These are phyloP conservation scores for Saccharomyces hybrid DNA, from an alignment of 1,139 yeast genomes.

Conservation along the genomic window DNA sequence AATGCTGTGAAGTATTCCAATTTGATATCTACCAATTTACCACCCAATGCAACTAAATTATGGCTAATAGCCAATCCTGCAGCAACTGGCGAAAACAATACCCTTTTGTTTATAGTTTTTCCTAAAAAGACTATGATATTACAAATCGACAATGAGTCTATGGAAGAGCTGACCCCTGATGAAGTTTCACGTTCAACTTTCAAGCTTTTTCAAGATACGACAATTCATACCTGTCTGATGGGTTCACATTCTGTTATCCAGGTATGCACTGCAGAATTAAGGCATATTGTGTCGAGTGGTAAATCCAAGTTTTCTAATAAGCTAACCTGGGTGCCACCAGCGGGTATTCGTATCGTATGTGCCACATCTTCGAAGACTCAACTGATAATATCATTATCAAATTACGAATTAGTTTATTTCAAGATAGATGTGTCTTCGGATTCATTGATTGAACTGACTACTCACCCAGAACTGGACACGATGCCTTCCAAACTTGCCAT, in stretches of 20 bases:
- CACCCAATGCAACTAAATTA: conserved; percentile 20
- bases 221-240: conserved; percentile 65
- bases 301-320: conserved; percentile 15
- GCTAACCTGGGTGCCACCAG: conserved; percentile 80
- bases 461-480: conserved; percentile 48
- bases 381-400: conserved; percentile 62
- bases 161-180: conserved; percentile 57
- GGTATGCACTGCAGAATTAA: conserved; percentile 64
- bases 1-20: conserved; percentile 21
- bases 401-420: conserved; percentile 72
- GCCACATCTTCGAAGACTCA: conserved; percentile 65
- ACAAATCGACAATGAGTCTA: conserved; percentile 39
- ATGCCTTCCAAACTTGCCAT: conserved; percentile 49
- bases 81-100: background rate
- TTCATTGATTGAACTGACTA: conserved; percentile 63
- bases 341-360: conserved; percentile 55
- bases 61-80: conserved; percentile 19
- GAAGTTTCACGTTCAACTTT: conserved; percentile 49
- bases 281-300: conserved; percentile 44
- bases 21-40: conserved; percentile 24
- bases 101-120: conserved; percentile 35
- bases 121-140: conserved; percentile 16
- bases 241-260: conserved; percentile 64
- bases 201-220: conserved; percentile 47
- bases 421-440: conserved; percentile 54